These are phyloP conservation scores for Camelina sativa DNA, from an alignment of 345 rosid species.

Conservation along the genomic window DNA sequence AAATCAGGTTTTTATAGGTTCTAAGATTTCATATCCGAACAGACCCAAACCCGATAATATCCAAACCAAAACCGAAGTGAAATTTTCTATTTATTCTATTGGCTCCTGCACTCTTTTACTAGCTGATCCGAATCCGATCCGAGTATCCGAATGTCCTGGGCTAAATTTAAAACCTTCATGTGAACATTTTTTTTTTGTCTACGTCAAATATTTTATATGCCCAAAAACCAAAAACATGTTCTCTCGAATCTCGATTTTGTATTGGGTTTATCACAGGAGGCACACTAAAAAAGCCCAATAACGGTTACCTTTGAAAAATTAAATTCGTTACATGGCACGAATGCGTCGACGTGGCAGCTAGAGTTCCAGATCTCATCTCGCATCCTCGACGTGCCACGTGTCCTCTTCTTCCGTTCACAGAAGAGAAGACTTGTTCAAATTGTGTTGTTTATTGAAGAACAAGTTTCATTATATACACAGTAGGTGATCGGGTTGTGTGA, in stretches of 20 bases:
- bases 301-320: no score
- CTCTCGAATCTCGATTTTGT: background rate
- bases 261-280: background rate
- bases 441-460: slow-evolving; percentile 14
- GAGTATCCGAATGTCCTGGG: no score
- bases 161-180: no score
- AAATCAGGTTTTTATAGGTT: no score
- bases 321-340: background rate
- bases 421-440: slow-evolving; percentile 21
- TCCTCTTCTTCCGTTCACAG: background rate
- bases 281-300: background rate
- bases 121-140: no score
- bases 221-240: background rate
- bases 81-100: no score
- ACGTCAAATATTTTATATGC: no score
- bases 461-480: background rate
- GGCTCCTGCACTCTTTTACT: no score
- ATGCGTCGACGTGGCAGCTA: slow-evolving; percentile 38
- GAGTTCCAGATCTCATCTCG: slow-evolving; percentile 34
- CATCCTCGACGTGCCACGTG: slow-evolving; percentile 39
- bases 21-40: no score
- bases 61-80: no score
- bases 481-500: background rate
- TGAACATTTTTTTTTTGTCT: no score
- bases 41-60: no score